phyloP scores from a whole-genome alignment of 2,329 filamentous ascomycete species.

The Fusarium temperatum region DNA sequence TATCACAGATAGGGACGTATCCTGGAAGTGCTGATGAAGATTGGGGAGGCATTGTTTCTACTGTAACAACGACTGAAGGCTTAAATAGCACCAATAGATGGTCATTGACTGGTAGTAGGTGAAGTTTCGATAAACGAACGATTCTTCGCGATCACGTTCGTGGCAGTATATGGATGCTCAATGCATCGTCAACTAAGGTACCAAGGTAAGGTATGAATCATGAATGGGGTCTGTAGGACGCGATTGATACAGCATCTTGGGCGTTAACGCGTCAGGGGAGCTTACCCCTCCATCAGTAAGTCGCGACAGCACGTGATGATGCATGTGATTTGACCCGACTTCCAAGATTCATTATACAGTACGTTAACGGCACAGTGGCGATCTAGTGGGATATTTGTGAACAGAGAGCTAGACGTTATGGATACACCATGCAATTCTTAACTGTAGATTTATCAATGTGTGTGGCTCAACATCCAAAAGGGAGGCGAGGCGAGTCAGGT shows the following conservation, averaged over 20 bases:
- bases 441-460: neutral
- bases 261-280: slow-evolving; percentile 20
- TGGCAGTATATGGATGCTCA: neutral
- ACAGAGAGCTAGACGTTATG: neutral
- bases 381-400: neutral
- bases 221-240: slow-evolving; percentile 13
- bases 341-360: neutral
- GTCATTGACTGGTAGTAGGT: neutral
- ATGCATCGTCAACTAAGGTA: neutral
- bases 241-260: slow-evolving; percentile 2
- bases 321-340: slow-evolving; percentile 29
- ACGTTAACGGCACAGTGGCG: slow-evolving; percentile 1
- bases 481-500: neutral
- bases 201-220: neutral
- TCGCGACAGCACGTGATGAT: slow-evolving; percentile 41
- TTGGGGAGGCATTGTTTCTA: slow-evolving; percentile 8
- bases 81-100: neutral
- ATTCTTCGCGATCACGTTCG: slow-evolving; percentile 13
- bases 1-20: slow-evolving; percentile 48
- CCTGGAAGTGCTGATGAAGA: slow-evolving; percentile 28
- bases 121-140: neutral
- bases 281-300: neutral
- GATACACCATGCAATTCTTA: neutral
- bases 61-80: slow-evolving; percentile 2
- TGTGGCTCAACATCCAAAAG: neutral